A percentile compares a stretch with the other conserved stretches of the same genome.
Evolutionary conservation across 768 basidiomycete genomes (phyloP).

Genomic region (Mycena amicta): DNA sequence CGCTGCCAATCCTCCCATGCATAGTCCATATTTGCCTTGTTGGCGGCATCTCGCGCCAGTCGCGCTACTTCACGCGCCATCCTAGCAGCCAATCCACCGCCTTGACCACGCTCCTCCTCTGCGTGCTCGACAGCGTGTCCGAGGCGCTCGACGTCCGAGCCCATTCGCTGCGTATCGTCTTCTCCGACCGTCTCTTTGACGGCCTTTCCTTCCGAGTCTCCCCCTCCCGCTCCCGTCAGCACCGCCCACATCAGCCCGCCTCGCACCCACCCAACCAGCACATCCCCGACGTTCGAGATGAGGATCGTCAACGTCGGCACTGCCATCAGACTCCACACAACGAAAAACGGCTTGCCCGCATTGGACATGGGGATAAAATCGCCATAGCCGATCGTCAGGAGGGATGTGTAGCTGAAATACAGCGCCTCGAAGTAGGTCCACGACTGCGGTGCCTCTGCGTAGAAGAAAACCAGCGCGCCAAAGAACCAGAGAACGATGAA

Average conservation of each 20-base stretch:
- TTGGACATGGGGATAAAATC: constrained; percentile 39
- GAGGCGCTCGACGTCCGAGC: constrained; percentile 30
- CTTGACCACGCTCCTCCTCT: constrained; percentile 28
- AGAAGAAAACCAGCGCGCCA: constrained; percentile 41
- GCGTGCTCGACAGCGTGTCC: constrained; percentile 38
- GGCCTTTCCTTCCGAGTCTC: neutral
- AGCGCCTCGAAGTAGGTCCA: constrained; percentile 42
- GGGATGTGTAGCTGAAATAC: constrained; percentile 42
- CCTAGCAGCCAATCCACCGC: constrained; percentile 29
- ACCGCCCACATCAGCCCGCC: constrained; percentile 33
- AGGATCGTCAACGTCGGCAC: constrained; percentile 44
- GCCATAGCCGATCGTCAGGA: constrained; percentile 45
- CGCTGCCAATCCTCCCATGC: constrained; percentile 40
- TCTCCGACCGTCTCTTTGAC: neutral
- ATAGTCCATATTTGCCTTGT: constrained; percentile 31
- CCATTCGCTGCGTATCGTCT: constrained; percentile 26
- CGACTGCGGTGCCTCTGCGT: constrained; percentile 29
- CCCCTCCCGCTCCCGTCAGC: constrained; percentile 13
- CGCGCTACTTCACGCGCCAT: constrained; percentile 33
- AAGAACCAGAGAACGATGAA: constrained; percentile 37
- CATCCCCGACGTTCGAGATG: constrained; percentile 51
- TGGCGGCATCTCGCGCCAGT: constrained; percentile 33
- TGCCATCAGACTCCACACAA: constrained; percentile 43
- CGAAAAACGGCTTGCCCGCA: constrained; percentile 43
- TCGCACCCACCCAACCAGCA: constrained; percentile 42